Conservation (phyloP, 1,284 basidiomycete species). For the Testicularia cyperi region DNA sequence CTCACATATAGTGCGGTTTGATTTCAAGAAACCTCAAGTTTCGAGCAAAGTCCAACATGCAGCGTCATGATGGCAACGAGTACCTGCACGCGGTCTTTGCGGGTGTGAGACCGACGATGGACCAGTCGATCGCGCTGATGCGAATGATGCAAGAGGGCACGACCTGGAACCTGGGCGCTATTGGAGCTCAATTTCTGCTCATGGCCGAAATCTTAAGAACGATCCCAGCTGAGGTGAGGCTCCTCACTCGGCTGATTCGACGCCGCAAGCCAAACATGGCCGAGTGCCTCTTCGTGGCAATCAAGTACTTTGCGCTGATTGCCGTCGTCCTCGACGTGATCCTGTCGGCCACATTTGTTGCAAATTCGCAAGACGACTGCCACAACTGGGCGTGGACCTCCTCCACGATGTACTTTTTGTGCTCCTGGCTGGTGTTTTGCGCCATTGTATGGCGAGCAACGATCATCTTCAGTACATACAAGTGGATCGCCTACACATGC, state of each 20-base stretch:
- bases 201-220: constrained; percentile 28
- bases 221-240: constrained; percentile 22
- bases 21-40: no score
- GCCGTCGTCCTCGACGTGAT: constrained; percentile 18
- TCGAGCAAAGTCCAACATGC: no score
- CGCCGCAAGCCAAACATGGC: constrained; percentile 34
- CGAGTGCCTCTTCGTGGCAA: constrained; percentile 33
- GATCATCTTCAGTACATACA: constrained; percentile 22
- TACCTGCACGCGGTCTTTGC: constrained; percentile 15
- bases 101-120: constrained; percentile 2
- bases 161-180: constrained; percentile 22
- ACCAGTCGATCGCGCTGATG: constrained; percentile 20
- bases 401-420: constrained; percentile 22
- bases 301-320: constrained; percentile 29
- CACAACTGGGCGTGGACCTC: constrained; percentile 24
- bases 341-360: constrained; percentile 19
- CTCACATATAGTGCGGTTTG: no score
- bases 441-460: constrained; percentile 25
- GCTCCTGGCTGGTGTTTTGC: constrained; percentile 23
- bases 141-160: constrained; percentile 9
- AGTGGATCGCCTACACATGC: constrained; percentile 3
- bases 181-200: constrained; percentile 23
- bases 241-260: constrained; percentile 11
- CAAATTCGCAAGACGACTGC: constrained; percentile 11
- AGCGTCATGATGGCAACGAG: constrained; percentile 27